phyloP scores from a whole-genome alignment of 2,329 filamentous ascomycete species.

The Calonectria leucothoes region DNA sequence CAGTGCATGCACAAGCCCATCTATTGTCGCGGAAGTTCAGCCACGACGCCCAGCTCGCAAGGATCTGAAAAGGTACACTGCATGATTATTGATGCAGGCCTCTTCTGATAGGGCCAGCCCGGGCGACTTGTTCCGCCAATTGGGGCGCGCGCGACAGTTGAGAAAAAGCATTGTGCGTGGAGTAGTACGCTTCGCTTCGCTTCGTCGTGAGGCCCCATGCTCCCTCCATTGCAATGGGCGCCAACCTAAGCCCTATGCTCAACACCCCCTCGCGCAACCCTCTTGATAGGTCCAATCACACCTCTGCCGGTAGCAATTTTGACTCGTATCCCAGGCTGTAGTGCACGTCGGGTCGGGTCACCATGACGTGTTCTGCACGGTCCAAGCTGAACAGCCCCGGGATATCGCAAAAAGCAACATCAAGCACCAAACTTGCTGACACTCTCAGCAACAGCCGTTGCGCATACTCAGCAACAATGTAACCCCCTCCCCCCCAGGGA shows the following conservation, averaged over 20 bases:
- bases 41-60: neutral
- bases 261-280: neutral
- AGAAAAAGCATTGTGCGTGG: neutral
- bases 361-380: neutral
- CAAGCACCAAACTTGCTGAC: neutral
- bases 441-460: neutral
- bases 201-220: too few relatives aligned
- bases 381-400: neutral
- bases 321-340: neutral
- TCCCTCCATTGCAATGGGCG: too few relatives aligned
- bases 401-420: neutral
- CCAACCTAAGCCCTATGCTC: neutral
- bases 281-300: neutral
- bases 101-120: neutral
- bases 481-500: neutral
- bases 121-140: neutral
- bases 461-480: neutral
- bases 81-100: neutral
- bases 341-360: neutral
- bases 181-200: too few relatives aligned
- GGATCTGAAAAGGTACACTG: neutral
- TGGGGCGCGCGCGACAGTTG: too few relatives aligned
- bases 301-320: neutral
- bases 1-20: neutral
- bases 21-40: neutral